Evolutionary conservation across 2,329 filamentous ascomycete species (phyloP).

Genomic region (Diaporthe citrichinensis): DNA sequence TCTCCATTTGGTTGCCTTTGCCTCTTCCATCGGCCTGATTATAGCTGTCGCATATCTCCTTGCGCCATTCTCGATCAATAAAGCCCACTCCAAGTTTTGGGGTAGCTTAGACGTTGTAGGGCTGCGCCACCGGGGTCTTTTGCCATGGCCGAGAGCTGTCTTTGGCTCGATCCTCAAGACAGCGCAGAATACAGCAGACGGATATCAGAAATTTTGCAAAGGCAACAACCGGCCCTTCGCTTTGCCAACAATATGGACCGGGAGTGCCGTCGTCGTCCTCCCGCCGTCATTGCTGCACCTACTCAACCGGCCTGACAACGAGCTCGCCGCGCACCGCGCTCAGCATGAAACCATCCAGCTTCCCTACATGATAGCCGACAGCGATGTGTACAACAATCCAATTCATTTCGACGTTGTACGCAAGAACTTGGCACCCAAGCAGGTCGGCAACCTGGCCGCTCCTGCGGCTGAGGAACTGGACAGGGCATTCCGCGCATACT

Average conservation of each 20-base stretch:
- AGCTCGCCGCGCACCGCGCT: slow-evolving; percentile 18
- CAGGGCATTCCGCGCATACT: not conserved
- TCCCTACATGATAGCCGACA: not conserved
- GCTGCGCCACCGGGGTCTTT: too few species aligned
- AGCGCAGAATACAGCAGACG: too few species aligned
- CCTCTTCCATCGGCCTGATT: too few species aligned
- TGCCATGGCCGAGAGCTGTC: too few species aligned
- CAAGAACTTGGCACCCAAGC: not conserved
- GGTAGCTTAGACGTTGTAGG: too few species aligned
- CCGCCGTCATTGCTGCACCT: slow-evolving; percentile 29
- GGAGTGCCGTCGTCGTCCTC: slow-evolving; percentile 36
- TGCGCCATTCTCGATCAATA: too few species aligned
- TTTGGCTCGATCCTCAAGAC: too few species aligned
- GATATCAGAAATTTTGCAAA: too few species aligned
- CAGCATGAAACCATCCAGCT: not conserved
- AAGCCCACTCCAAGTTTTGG: too few species aligned
- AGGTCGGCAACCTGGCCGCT: not conserved
- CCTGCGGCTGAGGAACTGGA: not conserved
- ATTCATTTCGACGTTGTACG: slow-evolving; percentile 39
- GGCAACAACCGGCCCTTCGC: slow-evolving; percentile 25
- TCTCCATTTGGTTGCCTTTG: too few species aligned
- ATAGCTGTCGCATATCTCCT: too few species aligned
- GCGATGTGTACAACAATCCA: slow-evolving; percentile 7
- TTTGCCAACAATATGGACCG: slow-evolving; percentile 39
- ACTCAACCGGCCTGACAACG: slow-evolving; percentile 13